Evolutionary conservation across 2,329 filamentous ascomycete genomes (phyloP), one percentile per base, ranked within the genome.

Genomic region (Sclerotinia trifoliorum): DNA sequence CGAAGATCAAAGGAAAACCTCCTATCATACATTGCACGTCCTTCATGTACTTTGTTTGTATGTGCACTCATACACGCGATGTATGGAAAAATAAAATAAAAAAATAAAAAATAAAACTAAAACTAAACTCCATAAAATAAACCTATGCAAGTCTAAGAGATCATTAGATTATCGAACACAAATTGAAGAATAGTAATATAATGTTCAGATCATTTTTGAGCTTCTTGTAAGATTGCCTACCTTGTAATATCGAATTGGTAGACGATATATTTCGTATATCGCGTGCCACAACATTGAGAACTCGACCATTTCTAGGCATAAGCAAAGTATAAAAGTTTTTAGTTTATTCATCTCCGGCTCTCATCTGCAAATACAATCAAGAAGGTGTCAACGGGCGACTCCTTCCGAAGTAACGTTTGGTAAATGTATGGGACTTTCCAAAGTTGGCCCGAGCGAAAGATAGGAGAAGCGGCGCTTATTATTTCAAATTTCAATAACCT

Each of bases 401-500:
- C 21, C 46, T 67, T 54, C 65, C 65, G 56, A 54, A 52, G 51
- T 62, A 44, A 52, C 19, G 44, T 39, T 55, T 29, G 61, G 32
- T 64, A 49, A 49, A 61, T 61, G 42, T 29, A 29, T 35, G 19
- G 19, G 46, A 49, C 29, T 24, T 57, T 66, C 35, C 55, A 66
- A 52, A 32, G n/a, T 61, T 66, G 55, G 42, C 55, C 39, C 24
- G 44, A 44, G 17, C 32, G 26, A 61, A 32, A 51, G 44, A 49
- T 49, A 11, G 52, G 44, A 44, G 60, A 65, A 65, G 60, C 49
- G 60, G 66, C 66, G 60, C 66, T 65, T 65, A 56, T 39, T 64
- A 29, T 29, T 44, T 42, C 39, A 15, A 42, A 42, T 42, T 49
- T 49, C 58, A 64, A 64, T 68, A 35, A 39, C 44, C 64, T 29